Evolutionary conservation across 306 rosid species (phyloP), one percentile per base, ranked within the genome.

Genomic region (Pyrus pyrifolia): DNA sequence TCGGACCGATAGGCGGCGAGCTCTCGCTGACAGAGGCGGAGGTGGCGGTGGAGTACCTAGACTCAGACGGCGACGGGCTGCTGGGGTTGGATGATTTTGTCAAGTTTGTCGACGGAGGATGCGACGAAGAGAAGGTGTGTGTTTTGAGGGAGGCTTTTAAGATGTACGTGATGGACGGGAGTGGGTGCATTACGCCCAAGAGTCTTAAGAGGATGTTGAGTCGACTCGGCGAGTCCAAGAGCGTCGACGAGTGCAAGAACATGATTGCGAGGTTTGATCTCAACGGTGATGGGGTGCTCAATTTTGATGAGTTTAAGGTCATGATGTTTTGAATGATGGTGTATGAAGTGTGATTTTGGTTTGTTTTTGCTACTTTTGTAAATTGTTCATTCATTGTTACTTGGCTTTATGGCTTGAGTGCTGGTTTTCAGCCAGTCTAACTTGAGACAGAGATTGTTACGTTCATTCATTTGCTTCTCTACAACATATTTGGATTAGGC

Each of bases 191-290:
- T 33, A 91, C 97, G 3, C 91, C 97, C 0, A 88, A 84, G 73
- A 89, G 97, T 71, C 89, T 93, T 18, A 83, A 85, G 79, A 88
- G 85, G 65, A 91, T 88, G 93, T 84, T 89, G 74, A 72, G 90
- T 22, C 87, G 76, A 76, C 86, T 93, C 42, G 97, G 98, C 58
- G 90, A 91, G 67, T 88, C 89, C 11, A 89, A 72, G 57, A 91
- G 80, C 11, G 6, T 85, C 7, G 88, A 88, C 42, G 91, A 91
- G 4, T 93, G 97, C 77, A 40, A 72, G 68, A 8, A 71, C 58
- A 93, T 93, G 96, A 91, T 91, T 13, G 71, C 91, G 23, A 72
- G 68, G 5, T 91, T 88, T 82, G 98, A 93, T 89, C 90, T 93
- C 42, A 72, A 93, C 27, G 89, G 97, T 15, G 97, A 93, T 81